phyloP scores from a whole-genome alignment of 768 basidiomycete genomes.

The Asterophora lycoperdoides region DNA sequence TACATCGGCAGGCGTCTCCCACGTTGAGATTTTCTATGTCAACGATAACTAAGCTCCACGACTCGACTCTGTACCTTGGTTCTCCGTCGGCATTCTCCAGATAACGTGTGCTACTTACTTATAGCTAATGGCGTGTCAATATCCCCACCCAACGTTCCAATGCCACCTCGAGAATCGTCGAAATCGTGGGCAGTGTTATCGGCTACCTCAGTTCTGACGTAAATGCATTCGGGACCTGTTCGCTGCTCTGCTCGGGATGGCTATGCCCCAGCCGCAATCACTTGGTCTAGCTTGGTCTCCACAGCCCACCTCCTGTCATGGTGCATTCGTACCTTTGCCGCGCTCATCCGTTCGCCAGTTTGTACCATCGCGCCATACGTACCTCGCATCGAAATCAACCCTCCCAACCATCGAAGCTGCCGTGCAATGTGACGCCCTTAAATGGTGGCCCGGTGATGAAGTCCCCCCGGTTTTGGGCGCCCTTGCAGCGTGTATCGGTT shows the following conservation, averaged over 20 bases:
- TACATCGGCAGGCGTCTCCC: background rate
- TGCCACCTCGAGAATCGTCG: conserved; percentile 2
- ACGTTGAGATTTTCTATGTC: background rate
- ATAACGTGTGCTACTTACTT: no score
- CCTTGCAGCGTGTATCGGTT: conserved; percentile 1
- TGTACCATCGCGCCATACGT: conserved; percentile 1
- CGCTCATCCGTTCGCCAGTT: background rate
- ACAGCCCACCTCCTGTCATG: conserved; percentile 5
- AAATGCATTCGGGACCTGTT: conserved; percentile 14
- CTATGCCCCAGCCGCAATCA: conserved; percentile 12
- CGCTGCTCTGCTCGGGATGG: conserved; percentile 19
- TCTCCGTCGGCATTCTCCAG: background rate
- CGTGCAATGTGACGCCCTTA: background rate
- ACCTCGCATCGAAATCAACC: background rate
- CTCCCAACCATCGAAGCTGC: background rate
- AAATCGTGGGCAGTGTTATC: conserved; percentile 18
- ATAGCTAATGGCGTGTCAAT: no score
- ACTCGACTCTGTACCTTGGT: background rate
- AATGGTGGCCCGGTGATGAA: conserved; percentile 23
- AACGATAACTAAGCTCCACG: background rate
- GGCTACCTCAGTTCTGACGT: conserved; percentile 13
- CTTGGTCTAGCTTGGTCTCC: conserved; percentile 19
- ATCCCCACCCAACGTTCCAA: background rate
- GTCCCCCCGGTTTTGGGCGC: conserved; percentile 22
- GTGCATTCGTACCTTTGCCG: background rate